These are phyloP conservation scores for Sergeia podlipaevii DNA, from an alignment of 208 protist species.

Conservation along the genomic window DNA sequence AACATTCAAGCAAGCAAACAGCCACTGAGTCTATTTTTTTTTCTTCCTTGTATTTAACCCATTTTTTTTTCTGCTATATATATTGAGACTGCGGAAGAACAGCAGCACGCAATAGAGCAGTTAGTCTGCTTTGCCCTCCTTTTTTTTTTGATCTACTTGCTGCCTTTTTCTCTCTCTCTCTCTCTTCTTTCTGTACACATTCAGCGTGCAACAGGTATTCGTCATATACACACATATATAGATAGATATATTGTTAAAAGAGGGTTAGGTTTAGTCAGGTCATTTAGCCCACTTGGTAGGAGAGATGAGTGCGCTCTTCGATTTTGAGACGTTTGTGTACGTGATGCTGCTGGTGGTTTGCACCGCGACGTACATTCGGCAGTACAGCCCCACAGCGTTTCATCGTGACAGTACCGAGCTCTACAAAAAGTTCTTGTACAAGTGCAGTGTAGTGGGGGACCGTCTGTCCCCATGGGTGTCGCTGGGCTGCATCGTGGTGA, in stretches of 20 bases:
- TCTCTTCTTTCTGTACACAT: slow-evolving; percentile 13
- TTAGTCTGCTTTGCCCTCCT: background rate
- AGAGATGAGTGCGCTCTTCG: slow-evolving; percentile 83
- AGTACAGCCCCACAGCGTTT: slow-evolving; percentile 84
- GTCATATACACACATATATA: background rate
- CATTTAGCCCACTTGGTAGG: background rate
- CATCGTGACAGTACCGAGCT: slow-evolving; percentile 81
- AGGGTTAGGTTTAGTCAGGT: background rate
- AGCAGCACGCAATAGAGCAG: no score
- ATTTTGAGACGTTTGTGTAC: slow-evolving; percentile 86
- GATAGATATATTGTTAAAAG: background rate
- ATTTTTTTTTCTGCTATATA: slow-evolving; percentile 6
- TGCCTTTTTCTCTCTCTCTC: slow-evolving; percentile 7
- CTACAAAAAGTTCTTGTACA: slow-evolving; percentile 90
- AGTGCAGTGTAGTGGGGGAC: slow-evolving; percentile 90
- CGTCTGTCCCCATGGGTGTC: slow-evolving; percentile 83
- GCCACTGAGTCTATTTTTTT: no score
- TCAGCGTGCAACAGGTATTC: background rate
- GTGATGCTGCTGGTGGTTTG: slow-evolving; percentile 86
- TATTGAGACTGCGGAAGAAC: no score
- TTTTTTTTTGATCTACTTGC: slow-evolving; percentile 5
- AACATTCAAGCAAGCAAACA: no score
- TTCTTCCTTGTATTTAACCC: no score
- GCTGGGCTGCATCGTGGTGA: slow-evolving; percentile 72
- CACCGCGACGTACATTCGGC: slow-evolving; percentile 86